Conservation (phyloP, 768 basidiomycete genomes). For the Calocybe indica region DNA sequence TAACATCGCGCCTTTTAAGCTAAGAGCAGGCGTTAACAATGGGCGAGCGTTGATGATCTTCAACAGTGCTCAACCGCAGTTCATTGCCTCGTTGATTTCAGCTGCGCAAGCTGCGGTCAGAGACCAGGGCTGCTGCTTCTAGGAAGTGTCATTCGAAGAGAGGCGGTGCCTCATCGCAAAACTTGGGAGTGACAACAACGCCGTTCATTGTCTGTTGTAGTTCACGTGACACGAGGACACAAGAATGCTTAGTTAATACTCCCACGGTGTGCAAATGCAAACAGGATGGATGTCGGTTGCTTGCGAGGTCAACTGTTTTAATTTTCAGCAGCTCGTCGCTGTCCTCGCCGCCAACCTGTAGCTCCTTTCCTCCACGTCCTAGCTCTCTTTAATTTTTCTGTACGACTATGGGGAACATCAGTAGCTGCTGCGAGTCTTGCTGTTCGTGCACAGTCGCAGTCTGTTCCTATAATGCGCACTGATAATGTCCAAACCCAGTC, state of each 20-base stretch:
- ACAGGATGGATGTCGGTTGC: too few relatives aligned
- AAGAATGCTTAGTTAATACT: conserved; percentile 2
- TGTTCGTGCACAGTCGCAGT: conserved; percentile 38
- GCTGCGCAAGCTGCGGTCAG: too few relatives aligned
- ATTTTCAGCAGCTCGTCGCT: conserved; percentile 13
- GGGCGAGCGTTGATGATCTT: too few relatives aligned
- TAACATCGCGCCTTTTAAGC: too few relatives aligned
- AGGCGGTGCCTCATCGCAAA: too few relatives aligned
- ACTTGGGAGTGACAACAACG: too few relatives aligned
- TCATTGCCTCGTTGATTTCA: too few relatives aligned
- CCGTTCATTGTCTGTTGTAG: too few relatives aligned
- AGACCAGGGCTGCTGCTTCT: too few relatives aligned
- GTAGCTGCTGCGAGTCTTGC: conserved; percentile 81
- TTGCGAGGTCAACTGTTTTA: conserved; percentile 3
- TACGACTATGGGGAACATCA: conserved; percentile 62
- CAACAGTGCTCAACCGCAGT: too few relatives aligned
- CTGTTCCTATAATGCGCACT: conserved; percentile 8
- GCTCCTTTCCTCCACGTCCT: conserved; percentile 9
- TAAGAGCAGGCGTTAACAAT: too few relatives aligned
- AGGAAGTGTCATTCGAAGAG: too few relatives aligned
- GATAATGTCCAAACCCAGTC: conserved; percentile 39
- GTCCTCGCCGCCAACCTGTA: conserved; percentile 7
- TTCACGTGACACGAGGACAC: not conserved
- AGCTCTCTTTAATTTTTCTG: not conserved
- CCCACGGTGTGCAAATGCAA: conserved; percentile 3